Base-by-base conservation (phyloP, 1,284 basidiomycete genomes). In the Lignosus rhinocerotis region DNA sequence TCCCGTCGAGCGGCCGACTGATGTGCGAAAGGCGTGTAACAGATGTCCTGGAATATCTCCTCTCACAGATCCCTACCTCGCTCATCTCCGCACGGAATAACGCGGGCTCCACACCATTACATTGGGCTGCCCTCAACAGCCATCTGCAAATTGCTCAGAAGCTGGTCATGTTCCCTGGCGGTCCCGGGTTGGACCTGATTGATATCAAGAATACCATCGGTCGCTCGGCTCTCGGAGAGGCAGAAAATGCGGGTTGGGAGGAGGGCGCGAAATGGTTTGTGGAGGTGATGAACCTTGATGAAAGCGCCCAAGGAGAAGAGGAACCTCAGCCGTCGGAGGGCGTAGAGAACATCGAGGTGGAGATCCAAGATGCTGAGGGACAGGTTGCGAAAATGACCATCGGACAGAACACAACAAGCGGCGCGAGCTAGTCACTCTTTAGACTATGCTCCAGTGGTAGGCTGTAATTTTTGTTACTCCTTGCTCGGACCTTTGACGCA, bases 41-140 rank as follows among this genome's bases (percentile, higher is more conserved):
- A 94, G 92, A 93, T 63, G 70, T 90, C 10, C 79, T 94, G 51
- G 78, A 86, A 45, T 86, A 84, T 66, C 78, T 94, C 16, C 78
- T 94, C 5, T 81, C 89, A 0, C 71, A 85, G 56, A 68, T 91
- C 25, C 79, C 88, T 1, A 67, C 86, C 1, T 73, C 80, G 1
- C 72, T 92, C 2, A 70, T 93, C 32, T 74, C 83, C 2, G 75
- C 78, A 1, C 81, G 81, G 57, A 96, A 95, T 69, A 73, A 74
- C 44, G 80, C 90, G 1, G 81, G 85, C 58, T 93, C 92, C 14
- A 94, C 92, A 1, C 80, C 94, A 6, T 75, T 96, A 10, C 94
- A 96, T 70, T 96, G 93, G 93, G 93, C 94, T 0, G 85, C 90
- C 1, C 72, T 94, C 42, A 96, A 96, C 73, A 79, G 83, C 14